Base-by-base conservation (phyloP, 139 green algal species). In the Picochlorum sp. region DNA sequence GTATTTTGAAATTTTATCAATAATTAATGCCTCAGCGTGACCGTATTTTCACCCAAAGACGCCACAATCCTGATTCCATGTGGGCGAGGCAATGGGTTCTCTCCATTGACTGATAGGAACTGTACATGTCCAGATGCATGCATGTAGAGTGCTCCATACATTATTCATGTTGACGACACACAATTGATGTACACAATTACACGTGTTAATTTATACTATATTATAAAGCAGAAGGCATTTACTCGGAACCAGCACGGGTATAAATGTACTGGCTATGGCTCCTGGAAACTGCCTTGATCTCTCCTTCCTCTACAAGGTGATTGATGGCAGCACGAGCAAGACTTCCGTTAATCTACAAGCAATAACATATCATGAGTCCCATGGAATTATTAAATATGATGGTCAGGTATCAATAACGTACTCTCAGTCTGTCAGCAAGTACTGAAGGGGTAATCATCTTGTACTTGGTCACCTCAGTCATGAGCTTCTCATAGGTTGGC, bases 391-490 rank as follows among this genome's bases (percentile, higher is more conserved):
- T 1, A 44, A 45, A 62, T 45, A 45, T 44, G 8, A 56, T n/a
- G 13, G 18, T 44, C 16, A 20, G 16, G 56, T 62, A 8, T 20
- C 16, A 62, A 51, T 62, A 1, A 45, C 47, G 47, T 54, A 54
- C 47, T 21, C 84, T 75, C 58, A 94, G 69, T 51, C 90, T 80
- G 65, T 97, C 90, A 28, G 77, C 85, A 49, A 97, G 79, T 24
- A 97, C 87, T 44, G 92, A 97, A 14, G 83, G 73, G 18, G 93
- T 97, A 79, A 99, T 98, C 86, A 99, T 94, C 83, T 98, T 98
- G 85, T 96, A 98, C 86, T 97, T 99, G 69, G 94, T 89, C 74
- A 97, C 92, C 83, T 99, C 93, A 49, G 80, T 67, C 11, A 92
- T 65, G 59, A 99, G 74, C 89, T 99, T 99, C 63, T 98, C 93